Base-by-base conservation (phyloP, 208 protist species). In the Crithidia brevicula region DNA sequence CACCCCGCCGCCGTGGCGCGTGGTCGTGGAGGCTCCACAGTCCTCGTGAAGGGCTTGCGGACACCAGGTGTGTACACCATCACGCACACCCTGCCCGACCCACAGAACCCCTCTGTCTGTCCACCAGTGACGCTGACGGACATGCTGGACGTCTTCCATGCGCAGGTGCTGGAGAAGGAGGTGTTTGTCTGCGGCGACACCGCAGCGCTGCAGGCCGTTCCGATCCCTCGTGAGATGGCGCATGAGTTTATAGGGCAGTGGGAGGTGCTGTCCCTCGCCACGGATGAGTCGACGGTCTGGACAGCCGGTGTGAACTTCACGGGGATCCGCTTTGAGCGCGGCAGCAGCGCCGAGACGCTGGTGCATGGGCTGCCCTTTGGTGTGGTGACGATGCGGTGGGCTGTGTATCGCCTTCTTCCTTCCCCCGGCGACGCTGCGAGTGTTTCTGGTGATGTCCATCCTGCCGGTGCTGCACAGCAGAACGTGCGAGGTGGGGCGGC, bases 361-460 rank as follows among this genome's bases (percentile, higher is more conserved):
- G 84, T 96, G 63, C 71, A 76, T 31, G 83, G 84, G 11, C 74
- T 96, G 36, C 88, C 88, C n/a, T 96, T 96, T 70, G 91, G 91
- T 27, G 82, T 96, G 25, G 72, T 96, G 40, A 94, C 83, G 42
- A 70, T 96, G 33, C 87, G 91, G 16, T 96, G 91, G 91, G 74
- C 86, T 30, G 75, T 96, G 31, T 96, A 96, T 62, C 74, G 72
- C 1, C 52, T 74, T 4, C 54, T 77, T 8, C 64, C 52, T 1
- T 11, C 33, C 2, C 6, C 6, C 18, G 0, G 6, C 30, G 11
- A 36, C 54, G 6, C 51, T 23, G 52, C 8, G 33, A n/a, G 27
- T 65, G 18, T n/a, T 46, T 40, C 15, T 40, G 15, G 36, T 13
- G n/a, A n/a, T n/a, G n/a, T n/a, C n/a, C n/a, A n/a, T n/a, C n/a